Base-by-base conservation (phyloP, 352 stramenopile species). In the Aphanomyces euteiches region DNA sequence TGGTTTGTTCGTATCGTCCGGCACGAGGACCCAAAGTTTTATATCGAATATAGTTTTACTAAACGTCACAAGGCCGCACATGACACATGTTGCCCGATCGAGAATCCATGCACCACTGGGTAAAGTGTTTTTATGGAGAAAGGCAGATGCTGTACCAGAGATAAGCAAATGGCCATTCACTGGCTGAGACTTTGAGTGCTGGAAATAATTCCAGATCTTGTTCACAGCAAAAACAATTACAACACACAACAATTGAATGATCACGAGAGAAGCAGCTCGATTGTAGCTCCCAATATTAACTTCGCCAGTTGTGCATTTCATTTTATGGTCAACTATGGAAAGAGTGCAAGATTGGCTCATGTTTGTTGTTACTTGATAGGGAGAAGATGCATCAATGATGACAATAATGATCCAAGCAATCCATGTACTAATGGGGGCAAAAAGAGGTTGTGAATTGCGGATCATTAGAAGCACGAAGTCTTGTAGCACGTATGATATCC, bases 401-500 rank as follows among this genome's bases (percentile, higher is more conserved):
- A 48, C 43, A 15, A 15, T 15, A 48, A 48, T 48, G 43, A 48
- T 15, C 43, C 43, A 48, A 15, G 8, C 43, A 8, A 48, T 15
- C 43, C 43, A 48, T 48, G 43, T 15, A 48, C 43, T 48, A 48
- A 48, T 48, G 15, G 15, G 43, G 8, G 43, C 43, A 15, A 48
- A 48, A 8, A 8, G 43, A 48, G 43, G 43, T 15, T 48, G 43
- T 15, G 43, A 48, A 60, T 60, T 7, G n/a, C 54, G 21, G n/a
- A n/a, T 19, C 41, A 67, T 2, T 21, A 40, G 4, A 2, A 67
- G 17, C 3, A 56, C 7, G 7, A 67, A 12, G 19, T 67, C 59
- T 37, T 67, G 37, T 13, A 67, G 5, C 13, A 67, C 59, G 21
- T 57, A 53, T 4, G 59, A 43, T 15, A 67, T 56, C 59, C 59